Evolutionary conservation across 2,329 filamentous ascomycete species (phyloP), one percentile per base, ranked within the genome.

Genomic region (Pseudopithomyces chartarum): DNA sequence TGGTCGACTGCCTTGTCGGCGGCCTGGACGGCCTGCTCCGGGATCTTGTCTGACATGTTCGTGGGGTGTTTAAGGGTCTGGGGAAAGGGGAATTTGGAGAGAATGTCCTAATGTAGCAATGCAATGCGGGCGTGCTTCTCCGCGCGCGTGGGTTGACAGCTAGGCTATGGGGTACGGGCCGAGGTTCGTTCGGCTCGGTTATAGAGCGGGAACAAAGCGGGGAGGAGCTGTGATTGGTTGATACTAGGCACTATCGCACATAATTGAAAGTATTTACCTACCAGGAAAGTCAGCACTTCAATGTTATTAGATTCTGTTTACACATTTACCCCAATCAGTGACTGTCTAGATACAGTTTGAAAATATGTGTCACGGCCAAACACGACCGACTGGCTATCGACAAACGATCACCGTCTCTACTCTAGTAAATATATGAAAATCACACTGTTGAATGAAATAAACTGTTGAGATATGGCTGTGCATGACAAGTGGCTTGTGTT

Each of bases 1-100:
- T 45, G 58, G 47, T 62, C 59, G 6, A 51, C 46, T 3, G 50
- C 55, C 26, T 53, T 50, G 54, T 67, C 67, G 23, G 63, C 64
- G 12, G 65, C 67, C 49, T 68, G 67, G 72, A 44, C 74, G 73
- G 36, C 74, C 19, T 48, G 73, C 55, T 76, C 65, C 20, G 61
- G 59, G 17, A 61, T 61, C 48, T 73, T 64, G 61, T 76, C 73
- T 47, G 70, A 69, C 73, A 76, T 76, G 33, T 10, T 42, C 47
- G 12, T 7, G 34, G 8, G 13, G 26, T 29, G 26, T 29, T 2
- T 20, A 17, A 42, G 34, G 12, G 23, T 32, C 8, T 26, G 7
- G 10, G 8, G 6, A 7, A 12, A 20, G 22, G 20, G 36, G 19
- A 22, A 19, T 19, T 17, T 23, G 43, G 40, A n/a, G 32, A 6